Evolutionary conservation across 2,329 filamentous ascomycete species (phyloP).

Genomic region (Myriosclerotinia scirpicola): DNA sequence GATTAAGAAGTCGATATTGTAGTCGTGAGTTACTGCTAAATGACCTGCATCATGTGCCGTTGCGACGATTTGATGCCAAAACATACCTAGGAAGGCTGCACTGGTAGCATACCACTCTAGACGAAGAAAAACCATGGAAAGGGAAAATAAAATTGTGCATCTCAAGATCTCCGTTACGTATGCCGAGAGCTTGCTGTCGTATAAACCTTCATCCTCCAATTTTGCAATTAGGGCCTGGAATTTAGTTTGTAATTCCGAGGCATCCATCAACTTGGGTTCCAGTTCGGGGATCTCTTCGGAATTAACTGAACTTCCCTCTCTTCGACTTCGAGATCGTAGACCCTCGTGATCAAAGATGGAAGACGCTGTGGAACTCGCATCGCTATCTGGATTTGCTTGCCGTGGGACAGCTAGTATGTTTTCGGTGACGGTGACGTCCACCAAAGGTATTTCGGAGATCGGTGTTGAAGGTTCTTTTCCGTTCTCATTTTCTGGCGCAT

Average conservation of each 20-base stretch:
- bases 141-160: slow-evolving; percentile 67
- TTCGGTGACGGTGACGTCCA: slow-evolving; percentile 55
- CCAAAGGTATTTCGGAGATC: slow-evolving; percentile 1
- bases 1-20: slow-evolving; percentile 77
- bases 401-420: slow-evolving; percentile 57
- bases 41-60: slow-evolving; percentile 93
- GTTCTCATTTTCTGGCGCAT: background rate
- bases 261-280: slow-evolving; percentile 6
- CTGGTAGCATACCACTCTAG: slow-evolving; percentile 67
- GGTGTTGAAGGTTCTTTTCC: slow-evolving; percentile 14
- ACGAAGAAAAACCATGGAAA: slow-evolving; percentile 61
- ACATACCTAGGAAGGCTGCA: slow-evolving; percentile 71
- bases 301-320: slow-evolving; percentile 41
- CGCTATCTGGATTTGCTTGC: slow-evolving; percentile 8
- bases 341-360: slow-evolving; percentile 9
- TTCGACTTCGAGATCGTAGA: background rate
- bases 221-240: slow-evolving; percentile 11
- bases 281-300: slow-evolving; percentile 37
- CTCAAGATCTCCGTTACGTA: slow-evolving; percentile 74
- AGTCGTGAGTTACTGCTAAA: slow-evolving; percentile 95
- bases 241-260: slow-evolving; percentile 1
- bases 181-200: slow-evolving; percentile 77
- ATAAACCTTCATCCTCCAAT: slow-evolving; percentile 65
- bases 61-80: slow-evolving; percentile 96
- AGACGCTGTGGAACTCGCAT: slow-evolving; percentile 10